Base-by-base conservation (phyloP, 805 yeast genomes). In the Peterozyma toletana region DNA sequence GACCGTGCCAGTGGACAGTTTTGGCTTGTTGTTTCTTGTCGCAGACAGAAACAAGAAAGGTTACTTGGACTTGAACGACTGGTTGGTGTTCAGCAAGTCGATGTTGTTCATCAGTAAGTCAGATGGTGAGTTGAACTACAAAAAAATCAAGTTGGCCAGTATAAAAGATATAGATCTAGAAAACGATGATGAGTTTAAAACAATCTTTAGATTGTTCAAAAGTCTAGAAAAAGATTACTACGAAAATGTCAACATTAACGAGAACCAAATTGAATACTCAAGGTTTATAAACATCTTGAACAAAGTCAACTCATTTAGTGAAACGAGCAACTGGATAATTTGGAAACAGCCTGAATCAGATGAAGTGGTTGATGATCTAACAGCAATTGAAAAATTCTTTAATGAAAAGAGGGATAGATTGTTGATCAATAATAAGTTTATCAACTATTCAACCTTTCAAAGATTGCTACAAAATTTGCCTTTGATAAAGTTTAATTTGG, bases 31-130 rank as follows among this genome's bases (percentile, higher is more conserved):
- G 40, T 91, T 85, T 58, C 69, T 84, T 45, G 79, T 88, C 27
- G 87, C 96, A 13, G 98, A 91, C 64, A 77, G 77, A 46, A 70
- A 73, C 35, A 68, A 72, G 44, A 77, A 78, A 51, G 97, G 96
- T 7, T 80, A 71, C 47, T 70, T 87, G 40, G 71, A 77, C 27
- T 67, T 80, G 40, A 60, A 68, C 21, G 96, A 91, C 58, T 91
- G 95, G 84, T 64, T 77, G 41, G 72, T 73, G 37, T 86, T 91
- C 58, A 80, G 85, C 53, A 70, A 73, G 48, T 71, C 70, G 31
- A 62, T 76, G 7, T 30, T 61, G 5, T 51, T 74, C 37, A 62
- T 78, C 42, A 71, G 70, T 49, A 21, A 21, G 7, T 70, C 75
- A 44, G 60, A 68, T 44, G 65, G 71, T 43, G 47, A 47, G 16